Conservation (phyloP, 225 moss, liverwort and hornwort genomes). For the Marchantia paleacea region DNA sequence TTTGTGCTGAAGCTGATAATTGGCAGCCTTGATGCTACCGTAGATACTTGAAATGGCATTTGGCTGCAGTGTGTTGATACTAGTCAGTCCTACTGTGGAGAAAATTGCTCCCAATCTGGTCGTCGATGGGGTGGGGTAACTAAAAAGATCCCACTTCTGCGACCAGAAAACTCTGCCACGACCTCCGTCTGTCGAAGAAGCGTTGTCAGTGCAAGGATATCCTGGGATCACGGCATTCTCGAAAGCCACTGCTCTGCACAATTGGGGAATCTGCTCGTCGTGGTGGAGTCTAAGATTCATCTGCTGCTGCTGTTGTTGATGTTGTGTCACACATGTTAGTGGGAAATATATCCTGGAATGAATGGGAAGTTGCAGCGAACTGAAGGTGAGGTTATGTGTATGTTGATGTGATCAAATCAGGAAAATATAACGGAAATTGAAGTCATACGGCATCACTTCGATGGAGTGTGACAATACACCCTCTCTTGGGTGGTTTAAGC, state of each 20-base stretch:
- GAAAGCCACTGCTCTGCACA: slow-evolving; percentile 15
- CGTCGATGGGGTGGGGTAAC: background rate
- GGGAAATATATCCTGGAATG: slow-evolving; percentile 7
- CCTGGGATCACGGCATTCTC: slow-evolving; percentile 7
- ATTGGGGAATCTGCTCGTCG: slow-evolving; percentile 18
- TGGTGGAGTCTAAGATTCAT: slow-evolving; percentile 19
- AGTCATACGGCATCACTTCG: slow-evolving; percentile 54
- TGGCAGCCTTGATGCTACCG: slow-evolving; percentile 6
- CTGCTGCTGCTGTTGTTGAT: background rate
- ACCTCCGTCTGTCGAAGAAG: background rate
- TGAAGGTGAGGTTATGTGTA: slow-evolving; percentile 13
- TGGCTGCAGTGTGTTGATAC: background rate
- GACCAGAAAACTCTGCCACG: slow-evolving; percentile 7
- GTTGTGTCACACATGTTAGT: background rate
- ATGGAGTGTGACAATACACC: slow-evolving; percentile 42
- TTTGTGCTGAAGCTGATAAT: slow-evolving; percentile 13
- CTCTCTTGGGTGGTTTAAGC: slow-evolving; percentile 40
- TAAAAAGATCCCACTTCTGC: background rate
- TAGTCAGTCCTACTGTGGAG: slow-evolving; percentile 16
- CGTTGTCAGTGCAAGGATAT: slow-evolving; percentile 1
- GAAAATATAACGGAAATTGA: slow-evolving; percentile 56
- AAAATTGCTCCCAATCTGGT: slow-evolving; percentile 7
- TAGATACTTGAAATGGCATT: slow-evolving; percentile 1
- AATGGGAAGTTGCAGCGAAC: slow-evolving; percentile 1
- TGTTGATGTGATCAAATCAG: slow-evolving; percentile 12